Evolutionary conservation across 2,329 filamentous ascomycete species (phyloP), one percentile per base, ranked within the genome.

Genomic region (Fusarium burgessii): DNA sequence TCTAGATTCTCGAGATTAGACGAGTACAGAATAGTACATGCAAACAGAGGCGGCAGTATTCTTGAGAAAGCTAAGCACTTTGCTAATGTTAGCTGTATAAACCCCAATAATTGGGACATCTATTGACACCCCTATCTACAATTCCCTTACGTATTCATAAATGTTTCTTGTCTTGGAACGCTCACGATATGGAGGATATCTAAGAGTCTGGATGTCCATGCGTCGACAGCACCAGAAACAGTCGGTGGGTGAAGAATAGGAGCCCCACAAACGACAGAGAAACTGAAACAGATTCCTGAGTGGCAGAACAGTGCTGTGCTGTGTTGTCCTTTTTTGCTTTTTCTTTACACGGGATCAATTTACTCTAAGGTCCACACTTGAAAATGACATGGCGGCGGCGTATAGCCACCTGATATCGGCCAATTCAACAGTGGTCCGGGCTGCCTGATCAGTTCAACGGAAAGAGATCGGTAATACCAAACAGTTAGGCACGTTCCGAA

Each of bases 1-100:
- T 68, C 57, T 68, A 68, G 57, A 68, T 68, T 68, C 58, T 67
- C 47, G 62, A 67, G 56, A 67, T 67, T 67, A 66, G 33, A 67
- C 62, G 62, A 66, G 64, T 36, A 42, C 43, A n/a, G 17, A 25
- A 36, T 36, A 36, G 47, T 29, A n/a, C 20, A 52, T 29, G 29
- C 29, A 29, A 29, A 29, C 29, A 11, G 8, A 47, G 58, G 58
- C 56, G 35, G 20, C 12, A 32, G 43, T 23, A 51, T 32, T 58
- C 8, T 27, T 27, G 40, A 47, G 20, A 13, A 50, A 6, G 33
- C 55, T 29, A 23, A 50, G n/a, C 15, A 36, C 43, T n/a, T 23
- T 51, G 13, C 43, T 43, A 11, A n/a, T 32, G 32, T 23, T 33
- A 23, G 38, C 35, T 40, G 7, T 15, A 58, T 12, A 40, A 51